Percentiles rank a stretch among this genome's conserved stretches.
Conservation (phyloP, 83 land plant genomes). For the Picea engelmannii region DNA sequence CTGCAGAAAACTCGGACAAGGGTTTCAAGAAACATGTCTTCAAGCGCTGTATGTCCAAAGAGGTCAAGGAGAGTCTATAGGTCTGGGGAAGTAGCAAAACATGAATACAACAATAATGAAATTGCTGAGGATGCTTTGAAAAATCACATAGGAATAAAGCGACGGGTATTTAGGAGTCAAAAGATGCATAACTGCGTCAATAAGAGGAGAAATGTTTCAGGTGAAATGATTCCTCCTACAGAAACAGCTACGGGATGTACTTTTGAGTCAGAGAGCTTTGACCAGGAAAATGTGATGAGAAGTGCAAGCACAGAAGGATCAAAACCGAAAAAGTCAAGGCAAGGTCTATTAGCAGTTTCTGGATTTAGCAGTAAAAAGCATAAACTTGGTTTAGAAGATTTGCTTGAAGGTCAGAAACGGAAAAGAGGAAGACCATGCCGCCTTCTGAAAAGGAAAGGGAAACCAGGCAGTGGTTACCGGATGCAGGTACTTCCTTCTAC, state of each 20-base stretch:
- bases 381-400: constrained; percentile 4
- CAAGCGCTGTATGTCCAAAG: not conserved
- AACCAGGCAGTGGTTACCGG: constrained; percentile 24
- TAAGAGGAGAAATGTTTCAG: not conserved
- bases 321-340: not conserved
- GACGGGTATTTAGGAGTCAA: too few species aligned
- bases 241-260: not conserved
- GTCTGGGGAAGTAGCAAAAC: not conserved
- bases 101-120: not conserved
- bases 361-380: not conserved
- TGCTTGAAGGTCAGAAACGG: not conserved
- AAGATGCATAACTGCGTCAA: not conserved
- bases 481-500: constrained; percentile 39
- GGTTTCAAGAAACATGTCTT: constrained; percentile 3
- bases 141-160: not conserved
- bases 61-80: not conserved
- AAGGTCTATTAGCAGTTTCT: not conserved
- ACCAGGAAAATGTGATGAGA: not conserved
- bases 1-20: not conserved
- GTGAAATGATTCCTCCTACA: not conserved
- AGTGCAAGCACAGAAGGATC: not conserved
- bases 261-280: not conserved
- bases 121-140: not conserved
- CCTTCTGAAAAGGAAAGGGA: not conserved
- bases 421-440: not conserved